These are phyloP conservation scores for Leccinellum albellum DNA, from an alignment of 768 basidiomycete species.

Conservation along the genomic window DNA sequence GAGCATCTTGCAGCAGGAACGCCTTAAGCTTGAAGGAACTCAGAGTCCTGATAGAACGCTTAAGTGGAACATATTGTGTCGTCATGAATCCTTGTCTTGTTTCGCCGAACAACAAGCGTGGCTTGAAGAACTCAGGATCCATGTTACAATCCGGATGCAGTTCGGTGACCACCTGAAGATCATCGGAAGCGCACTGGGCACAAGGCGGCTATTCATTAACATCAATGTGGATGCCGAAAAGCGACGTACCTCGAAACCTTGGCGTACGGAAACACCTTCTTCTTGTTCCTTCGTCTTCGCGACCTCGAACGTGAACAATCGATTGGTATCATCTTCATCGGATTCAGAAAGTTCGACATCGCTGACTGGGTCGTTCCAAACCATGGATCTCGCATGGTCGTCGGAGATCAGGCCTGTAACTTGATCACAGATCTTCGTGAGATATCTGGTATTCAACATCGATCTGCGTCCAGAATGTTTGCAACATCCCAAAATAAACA, in stretches of 20 bases:
- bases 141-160: slow-evolving; percentile 20
- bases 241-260: slow-evolving; percentile 44
- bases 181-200: slow-evolving; percentile 16
- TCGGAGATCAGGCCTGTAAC: slow-evolving; percentile 45
- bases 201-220: not conserved
- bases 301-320: slow-evolving; percentile 55
- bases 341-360: slow-evolving; percentile 24
- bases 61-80: slow-evolving; percentile 22
- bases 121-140: slow-evolving; percentile 24
- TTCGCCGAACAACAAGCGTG: slow-evolving; percentile 39
- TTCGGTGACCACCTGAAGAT: slow-evolving; percentile 11
- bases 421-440: slow-evolving; percentile 58
- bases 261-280: slow-evolving; percentile 41
- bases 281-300: slow-evolving; percentile 55
- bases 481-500: not conserved
- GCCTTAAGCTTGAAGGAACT: slow-evolving; percentile 5
- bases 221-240: not conserved
- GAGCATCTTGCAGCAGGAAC: slow-evolving; percentile 19
- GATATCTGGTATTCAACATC: slow-evolving; percentile 38
- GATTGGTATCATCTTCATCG: slow-evolving; percentile 41
- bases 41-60: slow-evolving; percentile 7
- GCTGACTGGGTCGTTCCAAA: slow-evolving; percentile 37
- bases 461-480: not conserved
- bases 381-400: slow-evolving; percentile 41
- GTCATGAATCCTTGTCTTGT: slow-evolving; percentile 40